A percentile compares a stretch with the other conserved stretches of the same genome.
Evolutionary conservation across 176 grass and related monocot species (phyloP).

Genomic region (Triticum dicoccoides): DNA sequence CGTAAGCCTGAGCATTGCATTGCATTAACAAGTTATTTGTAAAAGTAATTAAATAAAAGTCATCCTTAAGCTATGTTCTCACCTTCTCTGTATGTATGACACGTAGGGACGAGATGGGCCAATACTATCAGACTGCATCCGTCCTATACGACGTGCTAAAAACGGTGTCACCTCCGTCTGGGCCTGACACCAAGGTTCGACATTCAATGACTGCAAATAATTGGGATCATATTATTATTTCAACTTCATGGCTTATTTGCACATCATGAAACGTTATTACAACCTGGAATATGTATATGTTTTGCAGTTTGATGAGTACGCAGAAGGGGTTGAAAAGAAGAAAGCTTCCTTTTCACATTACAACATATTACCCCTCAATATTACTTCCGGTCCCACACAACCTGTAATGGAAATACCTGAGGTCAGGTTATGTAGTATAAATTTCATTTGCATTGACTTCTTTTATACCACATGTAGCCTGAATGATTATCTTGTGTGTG

Average conservation of each 20-base stretch:
- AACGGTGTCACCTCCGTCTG: slow-evolving; percentile 38
- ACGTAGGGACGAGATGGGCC: slow-evolving; percentile 72
- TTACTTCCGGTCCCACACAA: slow-evolving; percentile 41
- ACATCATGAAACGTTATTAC: slow-evolving; percentile 9
- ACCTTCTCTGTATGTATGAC: slow-evolving; percentile 23
- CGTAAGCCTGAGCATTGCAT: slow-evolving; percentile 45
- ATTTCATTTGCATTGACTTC: slow-evolving; percentile 7
- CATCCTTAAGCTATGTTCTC: slow-evolving; percentile 27
- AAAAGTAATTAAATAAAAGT: neutral
- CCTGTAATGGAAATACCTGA: slow-evolving; percentile 87
- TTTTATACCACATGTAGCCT: neutral
- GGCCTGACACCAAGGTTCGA: slow-evolving; percentile 40
- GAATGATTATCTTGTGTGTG: neutral
- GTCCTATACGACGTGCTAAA: slow-evolving; percentile 88
- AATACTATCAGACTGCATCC: slow-evolving; percentile 67
- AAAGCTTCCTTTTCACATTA: slow-evolving; percentile 72
- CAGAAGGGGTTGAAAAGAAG: slow-evolving; percentile 61
- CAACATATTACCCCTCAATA: slow-evolving; percentile 95
- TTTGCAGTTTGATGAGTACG: slow-evolving; percentile 51
- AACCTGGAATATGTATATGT: neutral
- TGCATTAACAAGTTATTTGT: neutral
- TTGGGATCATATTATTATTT: neutral
- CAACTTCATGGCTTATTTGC: neutral
- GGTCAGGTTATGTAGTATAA: slow-evolving; percentile 55
- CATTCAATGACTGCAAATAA: neutral